Evolutionary conservation across 2,329 filamentous ascomycete genomes (phyloP), one percentile per base, ranked within the genome.

Genomic region (Trichoderma brevicompactum): DNA sequence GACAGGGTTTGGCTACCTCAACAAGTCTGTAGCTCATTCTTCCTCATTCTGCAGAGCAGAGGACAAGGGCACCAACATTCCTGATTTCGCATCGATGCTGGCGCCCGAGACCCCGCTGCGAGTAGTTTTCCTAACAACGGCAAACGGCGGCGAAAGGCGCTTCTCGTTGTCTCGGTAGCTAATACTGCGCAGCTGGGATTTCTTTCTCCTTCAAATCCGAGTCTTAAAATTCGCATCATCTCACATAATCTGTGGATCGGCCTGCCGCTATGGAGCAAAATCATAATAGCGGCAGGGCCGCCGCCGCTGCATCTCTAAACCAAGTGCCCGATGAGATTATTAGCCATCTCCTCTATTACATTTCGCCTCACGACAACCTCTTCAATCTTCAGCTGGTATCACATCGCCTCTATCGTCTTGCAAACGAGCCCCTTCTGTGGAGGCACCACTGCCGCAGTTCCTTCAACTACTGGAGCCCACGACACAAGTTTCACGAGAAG

Each of bases 281-380:
- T 13, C n/a, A 8, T 10, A 17, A 38, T 23, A n/a, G 46, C n/a
- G 41, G 43, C 43, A 34, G 23, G 28, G 43, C 5, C 23, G 23
- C 5, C 23, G 23, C 23, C 23, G 23, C 23, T 28, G 23, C 40
- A 74, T 76, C 77, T 43, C 72, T 86, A 64, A 74, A 79, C 44
- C 70, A 74, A 62, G 81, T 95, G 41, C 94, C 94, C 46, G 91
- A 94, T 77, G 95, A 99, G 80, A 86, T 98, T 68, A 83, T 98
- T 71, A 87, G 92, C 74, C 85, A 89, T 61, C 90, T 98, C 69
- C 83, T 97, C 69, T 82, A 83, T 68, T 87, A 87, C 73, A 75
- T 79, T 74, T 86, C 77, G 73, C 89, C 83, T 69, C 81, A 81
- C 65, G 83, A 89, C 67, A 82, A 81, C 55, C 75, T 88, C 44